phyloP scores from a whole-genome alignment of 2,329 filamentous ascomycete species.

The Huntiella moniliformis region DNA sequence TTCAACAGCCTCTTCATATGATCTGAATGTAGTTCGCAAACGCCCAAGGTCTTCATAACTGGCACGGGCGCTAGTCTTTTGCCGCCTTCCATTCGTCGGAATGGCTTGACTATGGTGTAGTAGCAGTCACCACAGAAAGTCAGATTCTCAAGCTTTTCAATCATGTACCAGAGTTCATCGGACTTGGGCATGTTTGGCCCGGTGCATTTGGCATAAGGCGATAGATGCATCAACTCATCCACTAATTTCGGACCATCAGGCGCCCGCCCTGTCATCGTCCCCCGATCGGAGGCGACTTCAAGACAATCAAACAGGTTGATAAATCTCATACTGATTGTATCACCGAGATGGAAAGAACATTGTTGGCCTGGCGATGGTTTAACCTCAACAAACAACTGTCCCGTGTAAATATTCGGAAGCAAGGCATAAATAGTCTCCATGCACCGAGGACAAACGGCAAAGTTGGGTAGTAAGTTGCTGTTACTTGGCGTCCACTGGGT shows the following conservation, averaged over 20 bases:
- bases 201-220: slow-evolving; percentile 19
- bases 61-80: slow-evolving; percentile 38
- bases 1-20: slow-evolving; percentile 61
- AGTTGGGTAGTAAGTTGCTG: slow-evolving; percentile 45
- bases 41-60: slow-evolving; percentile 39
- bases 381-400: slow-evolving; percentile 40
- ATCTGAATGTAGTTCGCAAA: slow-evolving; percentile 60
- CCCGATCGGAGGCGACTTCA: slow-evolving; percentile 26
- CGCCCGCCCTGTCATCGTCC: slow-evolving; percentile 15
- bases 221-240: slow-evolving; percentile 39
- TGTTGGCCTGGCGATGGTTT: slow-evolving; percentile 9
- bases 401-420: slow-evolving; percentile 25
- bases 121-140: slow-evolving; percentile 81
- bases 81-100: slow-evolving; percentile 41
- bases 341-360: slow-evolving; percentile 38
- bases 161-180: slow-evolving; percentile 57
- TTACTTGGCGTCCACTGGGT: slow-evolving; percentile 41
- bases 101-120: slow-evolving; percentile 41
- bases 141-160: slow-evolving; percentile 56
- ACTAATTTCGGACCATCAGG: slow-evolving; percentile 45
- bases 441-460: slow-evolving; percentile 59
- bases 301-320: slow-evolving; percentile 44
- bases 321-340: slow-evolving; percentile 33
- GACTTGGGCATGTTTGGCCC: slow-evolving; percentile 47
- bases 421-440: slow-evolving; percentile 48